Evolutionary conservation across 192 early-diverging fungal genomes (phyloP), one percentile per base, ranked within the genome.

Genomic region (Spizellomyces sp.): DNA sequence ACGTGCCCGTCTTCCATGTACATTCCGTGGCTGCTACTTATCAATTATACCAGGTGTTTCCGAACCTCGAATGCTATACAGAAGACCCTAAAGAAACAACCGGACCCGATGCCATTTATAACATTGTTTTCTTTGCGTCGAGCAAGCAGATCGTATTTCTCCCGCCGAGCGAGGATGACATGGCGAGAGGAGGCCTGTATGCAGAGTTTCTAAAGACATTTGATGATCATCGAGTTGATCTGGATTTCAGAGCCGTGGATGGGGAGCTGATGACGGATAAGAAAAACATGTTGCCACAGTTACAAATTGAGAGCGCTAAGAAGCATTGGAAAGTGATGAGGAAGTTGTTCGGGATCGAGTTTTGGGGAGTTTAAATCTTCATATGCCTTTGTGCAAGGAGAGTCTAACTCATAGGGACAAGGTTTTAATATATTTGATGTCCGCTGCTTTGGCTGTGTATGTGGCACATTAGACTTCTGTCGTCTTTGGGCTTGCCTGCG

Each of bases 281-380:
- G 44, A 74, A 86, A 61, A 92, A 91, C 65, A 86, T 87, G 48
- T 77, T 92, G 69, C 73, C 81, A 54, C 62, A 67, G 44, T 81
- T 88, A 79, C 89, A 91, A 80, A 70, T 80, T 1, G 58, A 61
- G 3, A 80, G 84, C 1, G 90, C 91, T 5, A 59, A 77, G 58
- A 77, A 80, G 60, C 92, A 95, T 77, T 95, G 92, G 92, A 70
- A 85, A 12, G 78, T 87, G 58, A 92, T 94, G 90, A 79, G 90
- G 48, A 71, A 74, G 5, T 60, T 93, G 74, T 84, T 93, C 62
- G 83, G 87, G 12, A 64, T 77, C 19, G 88, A 86, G 12, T 90
- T 92, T 76, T 95, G 94, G 94, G 21, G 14, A 54, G 17, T 54
- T 4, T 54, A 19, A 54, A 54, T 0, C 15, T 6, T 12, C 15